A percentile compares a stretch with the other conserved stretches of the same genome.
Evolutionary conservation across 805 yeast genomes (phyloP).

Genomic region (Zygosaccharomyces gambellarensis): DNA sequence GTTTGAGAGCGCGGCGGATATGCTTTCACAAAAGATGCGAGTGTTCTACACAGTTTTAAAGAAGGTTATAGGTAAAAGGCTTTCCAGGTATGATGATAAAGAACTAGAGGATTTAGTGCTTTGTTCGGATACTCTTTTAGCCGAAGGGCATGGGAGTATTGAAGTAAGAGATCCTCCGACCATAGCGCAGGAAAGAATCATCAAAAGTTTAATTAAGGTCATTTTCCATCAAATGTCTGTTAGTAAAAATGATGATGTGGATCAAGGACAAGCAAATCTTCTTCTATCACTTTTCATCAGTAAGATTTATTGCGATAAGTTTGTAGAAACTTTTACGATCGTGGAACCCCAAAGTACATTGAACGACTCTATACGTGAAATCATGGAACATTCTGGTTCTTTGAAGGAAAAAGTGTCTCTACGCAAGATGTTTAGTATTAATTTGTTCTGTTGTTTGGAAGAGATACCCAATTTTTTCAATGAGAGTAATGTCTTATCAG

Average conservation of each 20-base stretch:
- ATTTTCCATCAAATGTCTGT: conserved; percentile 20
- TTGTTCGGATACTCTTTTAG: conserved; percentile 13
- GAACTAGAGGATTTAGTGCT: conserved; percentile 11
- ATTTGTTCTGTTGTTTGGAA: conserved; percentile 17
- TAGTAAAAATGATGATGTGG: conserved; percentile 7
- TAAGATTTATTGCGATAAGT: conserved; percentile 17
- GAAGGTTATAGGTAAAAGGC: conserved; percentile 15
- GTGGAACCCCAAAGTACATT: conserved; percentile 1
- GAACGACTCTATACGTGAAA: not conserved
- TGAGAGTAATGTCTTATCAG: conserved; percentile 12
- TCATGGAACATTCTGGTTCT: not conserved
- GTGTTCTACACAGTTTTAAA: conserved; percentile 12
- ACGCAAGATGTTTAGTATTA: conserved; percentile 5
- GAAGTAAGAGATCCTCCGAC: conserved; percentile 26
- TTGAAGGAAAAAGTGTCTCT: not conserved
- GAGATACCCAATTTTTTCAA: conserved; percentile 5
- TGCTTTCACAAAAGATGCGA: conserved; percentile 6
- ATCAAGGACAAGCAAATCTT: conserved; percentile 25
- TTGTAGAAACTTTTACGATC: conserved; percentile 7
- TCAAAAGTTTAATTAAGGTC: conserved; percentile 23
- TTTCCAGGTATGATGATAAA: conserved; percentile 6
- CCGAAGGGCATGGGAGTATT: conserved; percentile 28
- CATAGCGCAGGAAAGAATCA: conserved; percentile 21
- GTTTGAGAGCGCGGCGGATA: not conserved
- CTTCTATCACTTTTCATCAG: conserved; percentile 26